Base-by-base conservation (phyloP, 495 filamentous ascomycete species). In the Aspergillus ostianus region DNA sequence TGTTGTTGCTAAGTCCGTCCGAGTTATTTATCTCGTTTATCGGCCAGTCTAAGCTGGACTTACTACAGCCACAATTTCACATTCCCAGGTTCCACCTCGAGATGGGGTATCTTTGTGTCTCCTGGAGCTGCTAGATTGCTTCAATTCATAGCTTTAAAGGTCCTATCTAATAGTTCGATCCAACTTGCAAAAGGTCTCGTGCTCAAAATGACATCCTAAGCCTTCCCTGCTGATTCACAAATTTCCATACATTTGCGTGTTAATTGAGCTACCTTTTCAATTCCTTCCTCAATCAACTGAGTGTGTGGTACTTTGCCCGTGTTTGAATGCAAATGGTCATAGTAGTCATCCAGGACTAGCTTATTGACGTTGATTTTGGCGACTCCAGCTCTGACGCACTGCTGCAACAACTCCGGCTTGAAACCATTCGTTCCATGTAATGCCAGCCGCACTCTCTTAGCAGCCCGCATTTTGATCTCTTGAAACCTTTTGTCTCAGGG, bases 351-450 rank as follows among this genome's bases (percentile, higher is more conserved):
- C 70, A 92, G 90, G 79, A 94, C 80, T 47, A 89, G 84, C 74
- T 91, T 89, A 70, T 94, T 93, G 58, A 93, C 87, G 75, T 94
- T 94, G 61, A 90, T 77, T 77, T 92, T 91, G 47, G 82, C 82
- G 53, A 93, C 86, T 3, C 90, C 90, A 53, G 77, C 81, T 41
- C 77, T 79, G 67, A 94, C 89, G 66, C 87, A 90, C 67, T 81
- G 77, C 51, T 76, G 67, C 58, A 90, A 89, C 41, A 88, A 89
- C 57, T 82, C 82, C 73, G 85, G 74, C 18, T 82, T 84, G 66
- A 91, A 92, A 0, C 86, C 85, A 67, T 92, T 88, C 23, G 89
- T 87, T 10, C 90, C 90, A 69, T 94, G 90, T 70, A 93, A 75
- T 12, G 91, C 90, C 50, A 94, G 67, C 57, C 81, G 68, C 20